These are phyloP conservation scores for Epicoccum sorghinum DNA, from an alignment of 2,329 filamentous ascomycete species.

Conservation along the genomic window DNA sequence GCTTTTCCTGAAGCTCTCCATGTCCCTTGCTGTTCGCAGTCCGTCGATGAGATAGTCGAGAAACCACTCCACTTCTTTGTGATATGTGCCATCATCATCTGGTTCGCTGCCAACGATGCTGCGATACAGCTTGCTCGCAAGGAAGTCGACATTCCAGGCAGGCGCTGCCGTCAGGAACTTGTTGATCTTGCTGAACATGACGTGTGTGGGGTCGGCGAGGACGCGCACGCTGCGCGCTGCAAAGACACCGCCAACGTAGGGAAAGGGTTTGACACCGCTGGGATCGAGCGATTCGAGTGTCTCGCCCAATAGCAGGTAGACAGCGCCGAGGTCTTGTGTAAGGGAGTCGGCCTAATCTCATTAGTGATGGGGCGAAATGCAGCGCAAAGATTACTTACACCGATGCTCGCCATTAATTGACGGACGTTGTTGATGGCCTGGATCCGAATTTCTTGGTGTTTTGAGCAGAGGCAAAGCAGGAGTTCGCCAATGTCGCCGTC, in stretches of 20 bases:
- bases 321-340: conserved; percentile 70
- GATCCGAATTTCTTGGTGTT: conserved; percentile 75
- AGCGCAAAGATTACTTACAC: conserved; percentile 40
- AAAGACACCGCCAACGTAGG: conserved; percentile 78
- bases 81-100: conserved; percentile 73
- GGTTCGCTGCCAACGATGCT: conserved; percentile 77
- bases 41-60: conserved; percentile 73
- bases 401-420: conserved; percentile 63
- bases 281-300: conserved; percentile 70
- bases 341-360: conserved; percentile 47
- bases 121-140: conserved; percentile 67
- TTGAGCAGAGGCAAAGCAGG: conserved; percentile 76
- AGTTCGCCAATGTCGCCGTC: conserved; percentile 74
- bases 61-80: conserved; percentile 74
- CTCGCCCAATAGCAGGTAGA: conserved; percentile 82
- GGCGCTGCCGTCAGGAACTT: conserved; percentile 80
- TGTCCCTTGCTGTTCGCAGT: conserved; percentile 64
- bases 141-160: conserved; percentile 67
- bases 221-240: conserved; percentile 72
- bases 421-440: conserved; percentile 75
- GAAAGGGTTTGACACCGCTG: conserved; percentile 56
- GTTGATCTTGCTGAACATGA: conserved; percentile 86
- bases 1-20: conserved; percentile 65
- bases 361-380: background rate
- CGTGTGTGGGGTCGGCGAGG: conserved; percentile 76